phyloP scores from a whole-genome alignment of 495 filamentous ascomycete genomes.

The Penicillium herquei region DNA sequence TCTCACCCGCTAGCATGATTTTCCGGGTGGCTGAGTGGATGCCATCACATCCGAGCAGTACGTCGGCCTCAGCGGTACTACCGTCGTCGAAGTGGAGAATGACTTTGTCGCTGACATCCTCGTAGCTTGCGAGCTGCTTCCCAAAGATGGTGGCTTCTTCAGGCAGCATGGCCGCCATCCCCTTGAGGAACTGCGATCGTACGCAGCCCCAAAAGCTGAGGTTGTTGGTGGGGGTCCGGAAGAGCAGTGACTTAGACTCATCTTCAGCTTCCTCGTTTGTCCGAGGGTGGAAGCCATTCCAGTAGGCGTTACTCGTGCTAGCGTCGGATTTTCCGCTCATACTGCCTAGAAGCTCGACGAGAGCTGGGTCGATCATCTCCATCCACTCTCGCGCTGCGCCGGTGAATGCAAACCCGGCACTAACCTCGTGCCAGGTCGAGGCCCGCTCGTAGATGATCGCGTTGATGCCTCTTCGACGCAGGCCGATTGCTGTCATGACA shows the following conservation, averaged over 20 bases:
- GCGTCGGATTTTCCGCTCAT: background rate
- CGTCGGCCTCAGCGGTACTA: slow-evolving; percentile 22
- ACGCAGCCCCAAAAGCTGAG: background rate
- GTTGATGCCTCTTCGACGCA: slow-evolving; percentile 10
- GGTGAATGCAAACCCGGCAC: slow-evolving; percentile 23
- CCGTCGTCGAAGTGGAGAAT: background rate
- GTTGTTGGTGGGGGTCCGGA: background rate
- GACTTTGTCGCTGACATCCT: background rate
- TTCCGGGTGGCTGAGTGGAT: slow-evolving; percentile 39
- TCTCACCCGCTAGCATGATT: slow-evolving; percentile 26
- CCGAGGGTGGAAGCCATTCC: background rate
- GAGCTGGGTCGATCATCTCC: slow-evolving; percentile 11
- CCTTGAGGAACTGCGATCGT: background rate
- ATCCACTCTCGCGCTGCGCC: slow-evolving; percentile 12
- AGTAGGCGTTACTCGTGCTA: background rate
- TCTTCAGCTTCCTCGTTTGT: background rate
- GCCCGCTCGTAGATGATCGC: slow-evolving; percentile 21
- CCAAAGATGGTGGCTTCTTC: background rate
- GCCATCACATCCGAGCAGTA: slow-evolving; percentile 47
- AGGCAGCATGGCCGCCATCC: background rate
- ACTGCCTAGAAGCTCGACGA: slow-evolving; percentile 12
- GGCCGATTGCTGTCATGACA: slow-evolving; percentile 16
- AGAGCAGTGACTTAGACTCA: background rate
- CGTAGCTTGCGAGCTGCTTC: background rate
- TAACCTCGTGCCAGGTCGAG: slow-evolving; percentile 11